Evolutionary conservation across 257 asterid genomes (phyloP), one percentile per base, ranked within the genome.

Genomic region (Leonotis leonurus): DNA sequence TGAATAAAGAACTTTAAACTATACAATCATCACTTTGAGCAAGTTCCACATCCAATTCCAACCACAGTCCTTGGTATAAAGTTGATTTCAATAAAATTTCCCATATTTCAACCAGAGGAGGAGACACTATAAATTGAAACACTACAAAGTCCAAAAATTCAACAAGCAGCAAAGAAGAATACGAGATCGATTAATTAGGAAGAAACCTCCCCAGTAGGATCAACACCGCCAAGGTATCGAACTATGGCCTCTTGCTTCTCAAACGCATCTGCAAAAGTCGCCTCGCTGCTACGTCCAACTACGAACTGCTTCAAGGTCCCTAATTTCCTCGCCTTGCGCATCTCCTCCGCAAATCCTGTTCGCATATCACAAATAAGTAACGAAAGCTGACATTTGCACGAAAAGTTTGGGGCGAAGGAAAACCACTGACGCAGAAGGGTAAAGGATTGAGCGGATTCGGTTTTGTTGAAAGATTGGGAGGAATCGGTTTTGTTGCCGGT

Each of bases 171-270:
- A 27, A 46, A n/a, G n/a, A 33, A 54, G 3, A 39, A 39, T 3
- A 29, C 33, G 13, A 55, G 17, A 44, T 7, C 21, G 50, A 14
- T 56, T 11, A 26, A 37, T 18, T 3, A 41, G 27, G 11, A 20
- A 43, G 70, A 24, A 56, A 89, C 95, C 85, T 92, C 95, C 39
- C 98, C 98, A 21, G 84, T 73, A 60, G 90, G 83, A 78, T 88
- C 97, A 49, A 77, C 74, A 12, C 82, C 86, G 25, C 87, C 95
- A 6, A 92, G 93, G 56, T 69, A 80, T 43, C 95, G 81, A 49
- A 92, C 53, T 40, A 92, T 83, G 29, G 89, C 93, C 71, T 92
- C 90, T 50, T 92, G 95, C 86, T 77, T 92, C 84, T 78, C 77
- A 56, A 88, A 86, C 6, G 92, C 89, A 8, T 81, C 83, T 12